Evolutionary conservation across 441 rosid genomes (phyloP).

Genomic region (Brassica balearica): DNA sequence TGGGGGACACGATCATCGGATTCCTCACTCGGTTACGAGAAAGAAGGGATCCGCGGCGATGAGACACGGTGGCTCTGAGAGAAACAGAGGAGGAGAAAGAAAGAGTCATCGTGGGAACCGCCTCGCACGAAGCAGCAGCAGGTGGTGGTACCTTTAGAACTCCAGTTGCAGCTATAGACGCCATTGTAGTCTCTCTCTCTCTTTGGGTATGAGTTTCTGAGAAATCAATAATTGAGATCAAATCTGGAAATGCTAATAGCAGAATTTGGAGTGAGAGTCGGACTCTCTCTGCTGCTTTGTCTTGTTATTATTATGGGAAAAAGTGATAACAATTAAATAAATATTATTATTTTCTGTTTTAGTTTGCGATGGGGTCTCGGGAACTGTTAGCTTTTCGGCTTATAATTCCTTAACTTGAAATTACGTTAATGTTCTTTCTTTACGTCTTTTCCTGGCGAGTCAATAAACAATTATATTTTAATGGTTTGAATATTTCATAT

Average conservation of each 20-base stretch:
- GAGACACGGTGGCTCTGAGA: conserved; percentile 20
- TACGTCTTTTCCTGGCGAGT: no score
- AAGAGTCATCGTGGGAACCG: conserved; percentile 29
- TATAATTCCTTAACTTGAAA: no score
- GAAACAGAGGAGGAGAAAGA: conserved; percentile 59
- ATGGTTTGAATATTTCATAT: no score
- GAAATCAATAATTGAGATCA: conserved; percentile 1
- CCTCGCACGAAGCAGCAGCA: neutral
- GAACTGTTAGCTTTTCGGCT: conserved; percentile 40
- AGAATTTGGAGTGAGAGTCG: neutral
- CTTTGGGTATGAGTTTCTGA: neutral
- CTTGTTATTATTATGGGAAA: conserved; percentile 34
- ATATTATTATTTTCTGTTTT: no score
- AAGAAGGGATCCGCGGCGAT: conserved; percentile 22
- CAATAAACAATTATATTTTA: no score
- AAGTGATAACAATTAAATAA: no score
- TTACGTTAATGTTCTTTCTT: no score
- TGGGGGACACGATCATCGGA: conserved; percentile 67
- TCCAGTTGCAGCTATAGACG: conserved; percentile 57
- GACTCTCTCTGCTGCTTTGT: conserved; percentile 22
- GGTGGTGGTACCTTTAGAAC: conserved; percentile 46
- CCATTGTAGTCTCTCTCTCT: conserved; percentile 38
- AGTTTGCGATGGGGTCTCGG: conserved; percentile 35
- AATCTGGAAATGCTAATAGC: neutral
- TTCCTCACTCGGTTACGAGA: conserved; percentile 44